phyloP scores from a whole-genome alignment of 176 grass and related monocot species.

The Triticum dicoccoides region DNA sequence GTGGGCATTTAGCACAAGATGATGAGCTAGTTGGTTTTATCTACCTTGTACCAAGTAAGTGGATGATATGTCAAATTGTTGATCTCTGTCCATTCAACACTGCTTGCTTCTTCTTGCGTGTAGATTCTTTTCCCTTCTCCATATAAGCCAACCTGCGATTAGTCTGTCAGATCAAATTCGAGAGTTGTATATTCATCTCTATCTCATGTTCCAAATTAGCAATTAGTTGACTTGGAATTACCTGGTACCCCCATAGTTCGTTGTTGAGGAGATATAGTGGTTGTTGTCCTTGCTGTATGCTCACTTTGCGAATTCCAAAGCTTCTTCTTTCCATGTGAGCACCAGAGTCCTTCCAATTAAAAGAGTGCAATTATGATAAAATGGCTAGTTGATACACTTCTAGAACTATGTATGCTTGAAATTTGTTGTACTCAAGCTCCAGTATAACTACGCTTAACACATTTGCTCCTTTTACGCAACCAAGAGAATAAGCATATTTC shows the following conservation, averaged over 20 bases:
- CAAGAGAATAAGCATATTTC: not conserved
- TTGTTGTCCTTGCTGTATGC: conserved; percentile 37
- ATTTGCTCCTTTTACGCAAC: not conserved
- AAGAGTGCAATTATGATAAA: not conserved
- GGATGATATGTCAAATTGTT: conserved; percentile 41
- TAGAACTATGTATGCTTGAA: not conserved
- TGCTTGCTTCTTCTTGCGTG: conserved; percentile 36
- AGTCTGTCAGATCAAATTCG: not conserved
- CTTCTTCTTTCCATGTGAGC: conserved; percentile 66
- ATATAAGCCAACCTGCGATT: conserved; percentile 65
- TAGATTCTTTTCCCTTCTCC: conserved; percentile 63
- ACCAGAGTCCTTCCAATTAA: conserved; percentile 60
- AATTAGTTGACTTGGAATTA: conserved; percentile 34
- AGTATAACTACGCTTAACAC: not conserved
- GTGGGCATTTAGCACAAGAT: not conserved
- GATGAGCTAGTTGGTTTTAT: not conserved
- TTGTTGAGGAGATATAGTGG: conserved; percentile 46
- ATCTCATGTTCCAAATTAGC: not conserved
- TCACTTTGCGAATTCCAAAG: conserved; percentile 56
- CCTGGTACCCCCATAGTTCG: conserved; percentile 68
- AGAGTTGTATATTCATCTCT: not conserved
- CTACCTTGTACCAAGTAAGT: conserved; percentile 85
- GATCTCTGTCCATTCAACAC: conserved; percentile 45
- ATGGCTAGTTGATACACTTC: not conserved
- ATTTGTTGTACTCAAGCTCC: not conserved